A percentile compares a stretch with the other conserved stretches of the same genome.
Evolutionary conservation across 352 stramenopile species (phyloP).

Genomic region (Globisporangium canariense): DNA sequence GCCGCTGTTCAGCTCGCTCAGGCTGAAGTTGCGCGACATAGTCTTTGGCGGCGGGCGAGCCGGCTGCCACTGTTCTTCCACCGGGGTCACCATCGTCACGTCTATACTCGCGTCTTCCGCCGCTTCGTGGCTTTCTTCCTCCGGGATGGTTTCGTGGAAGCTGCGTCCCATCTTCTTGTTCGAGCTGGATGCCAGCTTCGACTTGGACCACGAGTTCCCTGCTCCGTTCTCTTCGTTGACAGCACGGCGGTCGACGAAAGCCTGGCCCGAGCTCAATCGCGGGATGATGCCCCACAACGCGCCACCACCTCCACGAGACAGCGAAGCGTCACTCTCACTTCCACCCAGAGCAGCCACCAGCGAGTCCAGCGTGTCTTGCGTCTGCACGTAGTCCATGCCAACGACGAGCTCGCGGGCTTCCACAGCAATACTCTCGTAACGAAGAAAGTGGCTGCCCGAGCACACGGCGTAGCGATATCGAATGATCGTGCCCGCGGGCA

Average conservation of each 20-base stretch:
- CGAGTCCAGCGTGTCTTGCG: slow-evolving; percentile 71
- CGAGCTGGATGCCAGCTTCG: slow-evolving; percentile 17
- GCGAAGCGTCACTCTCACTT: slow-evolving; percentile 7
- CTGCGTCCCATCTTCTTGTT: slow-evolving; percentile 22
- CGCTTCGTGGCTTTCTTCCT: slow-evolving; percentile 39
- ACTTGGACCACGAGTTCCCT: slow-evolving; percentile 19
- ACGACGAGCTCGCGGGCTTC: slow-evolving; percentile 51
- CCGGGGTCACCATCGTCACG: slow-evolving; percentile 8
- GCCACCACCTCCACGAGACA: slow-evolving; percentile 19
- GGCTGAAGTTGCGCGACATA: slow-evolving; percentile 15
- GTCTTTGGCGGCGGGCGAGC: slow-evolving; percentile 3
- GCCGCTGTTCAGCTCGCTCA: slow-evolving; percentile 3
- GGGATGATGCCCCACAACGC: slow-evolving; percentile 57
- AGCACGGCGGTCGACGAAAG: slow-evolving; percentile 75
- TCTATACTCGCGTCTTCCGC: slow-evolving; percentile 5
- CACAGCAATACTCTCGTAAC: slow-evolving; percentile 59
- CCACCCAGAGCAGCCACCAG: slow-evolving; percentile 11
- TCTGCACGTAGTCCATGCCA: slow-evolving; percentile 56
- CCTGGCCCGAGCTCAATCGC: slow-evolving; percentile 78
- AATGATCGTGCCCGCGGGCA: slow-evolving; percentile 57
- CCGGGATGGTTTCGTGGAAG: slow-evolving; percentile 51
- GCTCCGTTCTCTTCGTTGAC: slow-evolving; percentile 33
- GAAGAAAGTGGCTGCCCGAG: slow-evolving; percentile 70
- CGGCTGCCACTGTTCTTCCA: slow-evolving; percentile 13
- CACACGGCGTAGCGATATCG: slow-evolving; percentile 86